phyloP scores from a whole-genome alignment of 2,329 filamentous ascomycete species.

The Lachnellula willkommii region DNA sequence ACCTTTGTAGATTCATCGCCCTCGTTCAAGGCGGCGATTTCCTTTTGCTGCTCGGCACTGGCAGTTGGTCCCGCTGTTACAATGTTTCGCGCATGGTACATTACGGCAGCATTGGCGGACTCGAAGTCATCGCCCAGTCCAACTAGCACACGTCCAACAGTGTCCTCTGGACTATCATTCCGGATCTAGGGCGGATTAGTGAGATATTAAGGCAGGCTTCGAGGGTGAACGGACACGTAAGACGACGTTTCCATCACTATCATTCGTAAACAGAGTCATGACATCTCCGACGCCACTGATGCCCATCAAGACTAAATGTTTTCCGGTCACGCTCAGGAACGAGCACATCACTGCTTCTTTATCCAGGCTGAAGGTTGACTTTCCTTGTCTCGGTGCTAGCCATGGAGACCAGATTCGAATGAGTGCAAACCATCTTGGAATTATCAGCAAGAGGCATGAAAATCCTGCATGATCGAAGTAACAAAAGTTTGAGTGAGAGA shows the following conservation, averaged over 20 bases:
- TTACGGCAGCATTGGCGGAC: slow-evolving; percentile 68
- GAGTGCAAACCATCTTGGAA: slow-evolving; percentile 68
- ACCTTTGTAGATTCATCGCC: slow-evolving; percentile 42
- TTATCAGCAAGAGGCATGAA: slow-evolving; percentile 9
- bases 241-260: slow-evolving; percentile 58
- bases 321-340: slow-evolving; percentile 67
- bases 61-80: slow-evolving; percentile 43
- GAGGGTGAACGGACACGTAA: slow-evolving; percentile 48
- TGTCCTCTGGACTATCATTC: slow-evolving; percentile 59
- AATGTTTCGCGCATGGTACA: slow-evolving; percentile 78
- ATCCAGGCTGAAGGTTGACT: slow-evolving; percentile 58
- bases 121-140: slow-evolving; percentile 70
- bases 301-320: slow-evolving; percentile 71
- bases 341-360: slow-evolving; percentile 75
- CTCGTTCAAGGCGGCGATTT: slow-evolving; percentile 42
- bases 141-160: slow-evolving; percentile 59
- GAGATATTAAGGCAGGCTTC: not conserved
- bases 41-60: slow-evolving; percentile 40
- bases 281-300: slow-evolving; percentile 70
- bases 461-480: not conserved
- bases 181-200: slow-evolving; percentile 40
- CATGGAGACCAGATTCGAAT: slow-evolving; percentile 77
- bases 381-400: slow-evolving; percentile 84
- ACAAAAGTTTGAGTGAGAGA: not conserved
- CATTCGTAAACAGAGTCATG: slow-evolving; percentile 62